phyloP scores from a whole-genome alignment of 257 asterid genomes.

The Solanum pinnatisectum region DNA sequence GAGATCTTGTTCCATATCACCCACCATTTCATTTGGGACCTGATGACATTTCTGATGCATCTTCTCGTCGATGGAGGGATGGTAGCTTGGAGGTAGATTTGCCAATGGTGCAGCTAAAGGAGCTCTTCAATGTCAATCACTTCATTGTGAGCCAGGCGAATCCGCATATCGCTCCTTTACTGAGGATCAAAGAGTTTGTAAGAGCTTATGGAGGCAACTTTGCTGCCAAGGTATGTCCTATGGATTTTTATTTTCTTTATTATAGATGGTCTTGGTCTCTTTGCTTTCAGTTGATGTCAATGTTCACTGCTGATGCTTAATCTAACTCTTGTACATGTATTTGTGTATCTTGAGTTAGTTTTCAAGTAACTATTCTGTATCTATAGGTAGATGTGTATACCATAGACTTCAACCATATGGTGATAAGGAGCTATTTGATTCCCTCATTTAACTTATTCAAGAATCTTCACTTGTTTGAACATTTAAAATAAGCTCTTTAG shows the following conservation, averaged over 20 bases:
- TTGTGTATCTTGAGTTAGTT: neutral
- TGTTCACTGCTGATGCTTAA: neutral
- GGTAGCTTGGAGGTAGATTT: conserved; percentile 87
- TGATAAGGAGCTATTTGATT: neutral
- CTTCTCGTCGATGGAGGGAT: conserved; percentile 75
- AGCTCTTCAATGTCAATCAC: conserved; percentile 77
- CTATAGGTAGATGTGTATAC: neutral
- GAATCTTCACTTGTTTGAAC: neutral
- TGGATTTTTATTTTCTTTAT: neutral
- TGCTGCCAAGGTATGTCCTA: conserved; percentile 61
- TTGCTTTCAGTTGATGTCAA: neutral
- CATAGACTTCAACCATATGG: neutral
- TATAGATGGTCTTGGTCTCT: neutral
- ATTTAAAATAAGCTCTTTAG: neutral
- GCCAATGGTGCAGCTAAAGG: conserved; percentile 83
- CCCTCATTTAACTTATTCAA: neutral
- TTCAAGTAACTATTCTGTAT: neutral
- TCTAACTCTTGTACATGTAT: neutral
- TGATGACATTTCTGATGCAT: conserved; percentile 38
- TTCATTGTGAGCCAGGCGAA: conserved; percentile 82
- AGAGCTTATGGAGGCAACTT: conserved; percentile 78
- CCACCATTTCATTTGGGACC: conserved; percentile 82
- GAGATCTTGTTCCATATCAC: conserved; percentile 76
- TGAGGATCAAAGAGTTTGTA: conserved; percentile 68
- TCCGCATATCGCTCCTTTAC: conserved; percentile 70